Evolutionary conservation across 495 filamentous ascomycete genomes (phyloP).

Genomic region (Immersiella caudata): DNA sequence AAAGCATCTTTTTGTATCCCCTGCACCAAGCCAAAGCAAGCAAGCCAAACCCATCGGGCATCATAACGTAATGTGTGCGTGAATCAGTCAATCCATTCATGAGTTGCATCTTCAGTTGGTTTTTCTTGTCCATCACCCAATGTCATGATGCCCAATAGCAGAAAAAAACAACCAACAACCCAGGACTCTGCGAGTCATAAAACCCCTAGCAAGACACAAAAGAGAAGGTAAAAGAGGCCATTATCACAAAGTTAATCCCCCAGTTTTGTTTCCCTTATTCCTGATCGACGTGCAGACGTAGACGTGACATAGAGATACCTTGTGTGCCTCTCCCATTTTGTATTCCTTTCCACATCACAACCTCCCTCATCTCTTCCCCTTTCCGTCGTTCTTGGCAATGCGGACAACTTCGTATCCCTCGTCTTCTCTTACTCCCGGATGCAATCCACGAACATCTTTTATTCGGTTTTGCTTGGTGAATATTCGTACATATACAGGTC

Average conservation of each 20-base stretch:
- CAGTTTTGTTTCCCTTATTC: not conserved
- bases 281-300: slow-evolving; percentile 11
- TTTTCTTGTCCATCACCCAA: not conserved
- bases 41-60: not conserved
- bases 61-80: not conserved
- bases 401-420: not conserved
- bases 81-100: slow-evolving; percentile 13
- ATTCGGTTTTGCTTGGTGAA: slow-evolving; percentile 4
- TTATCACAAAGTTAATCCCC: slow-evolving; percentile 17
- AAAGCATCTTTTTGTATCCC: slow-evolving; percentile 19
- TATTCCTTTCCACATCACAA: not conserved
- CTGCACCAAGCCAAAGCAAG: not conserved
- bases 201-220: not conserved
- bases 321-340: slow-evolving; percentile 11
- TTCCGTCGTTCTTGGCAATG: not conserved
- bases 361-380: not conserved
- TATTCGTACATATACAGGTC: slow-evolving; percentile 34
- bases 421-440: not conserved
- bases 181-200: not conserved
- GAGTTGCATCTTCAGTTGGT: not conserved
- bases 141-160: not conserved
- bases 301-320: not conserved
- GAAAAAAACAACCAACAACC: not conserved
- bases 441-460: slow-evolving; percentile 4
- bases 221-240: slow-evolving; percentile 14